Evolutionary conservation across 495 filamentous ascomycete species (phyloP), one percentile per base, ranked within the genome.

Genomic region (Hypoxylon trugodes): DNA sequence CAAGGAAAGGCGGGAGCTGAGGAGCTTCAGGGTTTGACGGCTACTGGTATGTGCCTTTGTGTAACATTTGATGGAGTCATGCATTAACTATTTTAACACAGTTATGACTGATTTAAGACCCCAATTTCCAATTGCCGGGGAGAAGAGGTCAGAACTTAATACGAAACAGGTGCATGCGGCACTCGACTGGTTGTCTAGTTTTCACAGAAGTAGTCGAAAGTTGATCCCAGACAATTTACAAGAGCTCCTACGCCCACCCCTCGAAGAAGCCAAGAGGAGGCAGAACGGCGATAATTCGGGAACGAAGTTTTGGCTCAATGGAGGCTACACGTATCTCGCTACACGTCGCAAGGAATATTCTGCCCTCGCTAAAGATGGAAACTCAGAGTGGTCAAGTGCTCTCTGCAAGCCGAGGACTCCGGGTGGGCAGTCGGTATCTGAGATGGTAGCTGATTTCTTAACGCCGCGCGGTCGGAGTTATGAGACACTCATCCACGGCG

Each of bases 241-340:
- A 2, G 43, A 69, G 1, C 48, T 74, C 4, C 32, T 78, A 1
- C 50, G 68, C 0, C 76, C 78, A 3, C 76, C 76, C 24, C 68
- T 76, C 2, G 65, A 77, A 32, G 78, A 77, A 25, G 63, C 56
- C 1, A 22, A 35, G 15, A 63, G 68, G 33, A 61, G 65, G 21
- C 25, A 30, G 19, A 32, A 42, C 18, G 42, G 52, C 7, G 12
- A 51, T 8, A n/a, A 4, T 8, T 59, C 26, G 1, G 69, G 59
- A 5, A 49, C 51, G 8, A 69, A 70, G 28, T 55, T 82, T 1
- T 82, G 79, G 80, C 49, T 72, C 30, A 73, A 79, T 25, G 77
- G 79, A 1, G 76, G 78, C 0, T 81, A 81, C 56, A 81, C 77
- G 24, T 81, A 81, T 58, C 75, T 81, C 5, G 77, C 71, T 4